Evolutionary conservation across 140 eudicot species (phyloP).

Genomic region (Flaveria floridana): DNA sequence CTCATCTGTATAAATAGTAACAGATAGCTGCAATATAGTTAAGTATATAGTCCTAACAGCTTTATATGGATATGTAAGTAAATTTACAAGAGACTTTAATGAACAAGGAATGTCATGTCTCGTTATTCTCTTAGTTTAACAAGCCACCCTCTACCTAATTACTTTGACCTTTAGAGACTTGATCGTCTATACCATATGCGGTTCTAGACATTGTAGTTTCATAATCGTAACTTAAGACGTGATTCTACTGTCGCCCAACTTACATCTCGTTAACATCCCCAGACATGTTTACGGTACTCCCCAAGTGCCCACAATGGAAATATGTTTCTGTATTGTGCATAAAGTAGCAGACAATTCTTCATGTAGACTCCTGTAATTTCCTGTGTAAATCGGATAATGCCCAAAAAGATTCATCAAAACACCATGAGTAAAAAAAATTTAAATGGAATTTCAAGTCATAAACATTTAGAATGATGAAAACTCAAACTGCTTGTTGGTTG

Average conservation of each 20-base stretch:
- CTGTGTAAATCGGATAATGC: constrained; percentile 1
- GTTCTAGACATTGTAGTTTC: too few species aligned
- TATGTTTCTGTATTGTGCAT: constrained; percentile 27
- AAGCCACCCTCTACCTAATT: not conserved
- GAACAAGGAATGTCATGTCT: not conserved
- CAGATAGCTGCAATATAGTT: too few species aligned
- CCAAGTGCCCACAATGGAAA: constrained; percentile 38
- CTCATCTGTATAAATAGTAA: too few species aligned
- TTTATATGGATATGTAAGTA: not conserved
- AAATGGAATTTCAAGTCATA: not conserved
- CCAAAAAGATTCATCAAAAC: not conserved
- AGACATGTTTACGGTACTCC: constrained; percentile 34
- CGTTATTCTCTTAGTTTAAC: not conserved
- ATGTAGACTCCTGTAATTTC: constrained; percentile 30
- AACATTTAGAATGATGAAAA: too few species aligned
- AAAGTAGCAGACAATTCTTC: constrained; percentile 28
- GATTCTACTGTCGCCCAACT: not conserved
- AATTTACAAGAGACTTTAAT: not conserved
- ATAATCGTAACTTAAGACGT: not conserved
- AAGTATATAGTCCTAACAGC: not conserved
- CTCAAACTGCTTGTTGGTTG: too few species aligned
- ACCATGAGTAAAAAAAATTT: not conserved
- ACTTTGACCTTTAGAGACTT: not conserved
- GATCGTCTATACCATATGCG: not conserved
- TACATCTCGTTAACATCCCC: not conserved